A percentile compares a stretch with the other conserved stretches of the same genome.
phyloP scores from a whole-genome alignment of 2,329 filamentous ascomycete species.

The Ceratocystis cacaofunesta region DNA sequence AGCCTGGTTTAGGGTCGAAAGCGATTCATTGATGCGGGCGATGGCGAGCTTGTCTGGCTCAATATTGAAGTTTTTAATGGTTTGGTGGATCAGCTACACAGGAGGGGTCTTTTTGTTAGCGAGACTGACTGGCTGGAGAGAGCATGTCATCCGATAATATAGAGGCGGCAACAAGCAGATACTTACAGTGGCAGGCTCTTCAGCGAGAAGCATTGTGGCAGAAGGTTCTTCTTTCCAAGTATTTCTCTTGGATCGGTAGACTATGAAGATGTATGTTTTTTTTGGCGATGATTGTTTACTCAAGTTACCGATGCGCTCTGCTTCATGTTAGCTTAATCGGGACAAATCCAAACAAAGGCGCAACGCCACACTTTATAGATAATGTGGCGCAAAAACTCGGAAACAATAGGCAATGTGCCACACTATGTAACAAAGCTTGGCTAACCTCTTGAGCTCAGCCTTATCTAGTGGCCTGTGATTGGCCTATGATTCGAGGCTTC shows the following conservation, averaged over 20 bases:
- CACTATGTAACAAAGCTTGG: background rate
- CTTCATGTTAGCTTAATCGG: slow-evolving; percentile 7
- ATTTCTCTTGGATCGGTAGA: background rate
- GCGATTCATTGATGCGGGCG: slow-evolving; percentile 67
- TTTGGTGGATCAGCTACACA: slow-evolving; percentile 71
- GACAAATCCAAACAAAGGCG: background rate
- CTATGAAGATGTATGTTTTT: background rate
- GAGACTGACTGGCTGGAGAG: background rate
- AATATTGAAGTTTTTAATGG: slow-evolving; percentile 90
- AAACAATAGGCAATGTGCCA: background rate
- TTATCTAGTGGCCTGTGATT: background rate
- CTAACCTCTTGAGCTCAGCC: background rate
- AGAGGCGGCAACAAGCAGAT: background rate
- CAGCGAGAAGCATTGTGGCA: slow-evolving; percentile 75
- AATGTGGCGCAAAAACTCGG: slow-evolving; percentile 5
- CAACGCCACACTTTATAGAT: background rate
- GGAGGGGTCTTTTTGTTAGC: slow-evolving; percentile 2
- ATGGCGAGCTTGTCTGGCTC: slow-evolving; percentile 73
- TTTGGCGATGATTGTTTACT: background rate
- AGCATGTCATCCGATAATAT: background rate
- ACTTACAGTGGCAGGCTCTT: slow-evolving; percentile 71
- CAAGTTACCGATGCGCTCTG: background rate
- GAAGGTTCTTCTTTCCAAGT: background rate
- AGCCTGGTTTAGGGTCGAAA: slow-evolving; percentile 69
- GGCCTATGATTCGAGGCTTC: background rate